phyloP scores from a whole-genome alignment of 2,329 filamentous ascomycete genomes.

The Metarhizium anisopliae region DNA sequence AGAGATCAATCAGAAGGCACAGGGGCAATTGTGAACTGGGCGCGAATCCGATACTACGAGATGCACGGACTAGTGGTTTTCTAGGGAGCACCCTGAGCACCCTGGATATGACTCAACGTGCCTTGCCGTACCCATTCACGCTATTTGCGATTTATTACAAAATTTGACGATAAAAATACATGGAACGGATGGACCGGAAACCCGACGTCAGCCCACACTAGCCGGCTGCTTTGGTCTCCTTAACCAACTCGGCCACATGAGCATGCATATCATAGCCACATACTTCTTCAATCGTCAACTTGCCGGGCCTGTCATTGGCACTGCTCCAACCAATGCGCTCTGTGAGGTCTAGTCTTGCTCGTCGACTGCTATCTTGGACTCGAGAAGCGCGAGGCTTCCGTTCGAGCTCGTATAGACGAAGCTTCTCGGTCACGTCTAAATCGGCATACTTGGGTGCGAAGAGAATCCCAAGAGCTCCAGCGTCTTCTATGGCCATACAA shows the following conservation, averaged over 20 bases:
- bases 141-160: background rate
- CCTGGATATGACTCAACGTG: background rate
- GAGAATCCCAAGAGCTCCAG: conserved; percentile 48
- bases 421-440: conserved; percentile 31
- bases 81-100: conserved; percentile 8
- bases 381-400: conserved; percentile 39
- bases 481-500: conserved; percentile 57
- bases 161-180: background rate
- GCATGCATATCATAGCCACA: conserved; percentile 37
- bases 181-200: background rate
- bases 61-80: conserved; percentile 26
- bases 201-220: background rate
- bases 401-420: conserved; percentile 38
- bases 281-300: conserved; percentile 56
- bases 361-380: conserved; percentile 41
- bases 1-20: conserved; percentile 19
- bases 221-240: background rate
- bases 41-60: conserved; percentile 25
- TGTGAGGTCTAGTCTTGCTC: conserved; percentile 45
- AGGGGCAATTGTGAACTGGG: conserved; percentile 23
- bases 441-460: conserved; percentile 33
- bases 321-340: conserved; percentile 19
- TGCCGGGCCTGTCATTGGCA: conserved; percentile 41
- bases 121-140: background rate
- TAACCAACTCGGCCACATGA: conserved; percentile 11